Evolutionary conservation across 2,329 filamentous ascomycete genomes (phyloP).

Genomic region (Aspergillus candidus): DNA sequence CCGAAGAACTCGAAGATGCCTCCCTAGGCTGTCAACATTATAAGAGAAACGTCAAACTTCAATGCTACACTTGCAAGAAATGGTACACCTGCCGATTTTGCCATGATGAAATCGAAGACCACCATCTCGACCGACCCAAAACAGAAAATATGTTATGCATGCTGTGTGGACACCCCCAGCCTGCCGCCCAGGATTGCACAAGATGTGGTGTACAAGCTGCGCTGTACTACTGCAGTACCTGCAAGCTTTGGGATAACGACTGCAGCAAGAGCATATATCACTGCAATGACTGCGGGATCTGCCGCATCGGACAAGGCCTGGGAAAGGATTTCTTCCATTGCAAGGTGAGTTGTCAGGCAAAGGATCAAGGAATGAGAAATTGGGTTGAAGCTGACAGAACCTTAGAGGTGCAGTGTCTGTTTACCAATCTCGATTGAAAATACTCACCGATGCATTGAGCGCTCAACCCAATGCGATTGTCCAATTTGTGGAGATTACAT

Average conservation of each 20-base stretch:
- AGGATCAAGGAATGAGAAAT: neutral
- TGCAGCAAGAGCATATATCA: constrained; percentile 89
- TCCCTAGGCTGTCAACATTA: constrained; percentile 84
- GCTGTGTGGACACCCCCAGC: constrained; percentile 81
- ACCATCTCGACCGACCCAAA: constrained; percentile 69
- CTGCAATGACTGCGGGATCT: constrained; percentile 93
- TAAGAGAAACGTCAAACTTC: constrained; percentile 88
- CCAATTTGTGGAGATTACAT: constrained; percentile 96
- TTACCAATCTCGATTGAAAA: constrained; percentile 80
- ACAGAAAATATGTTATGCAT: constrained; percentile 98
- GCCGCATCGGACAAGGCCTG: constrained; percentile 79
- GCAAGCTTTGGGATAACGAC: constrained; percentile 96
- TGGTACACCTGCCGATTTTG: constrained; percentile 97
- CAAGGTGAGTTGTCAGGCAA: constrained; percentile 57
- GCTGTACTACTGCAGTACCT: constrained; percentile 87
- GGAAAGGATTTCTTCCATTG: constrained; percentile 98
- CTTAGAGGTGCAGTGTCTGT: constrained; percentile 84
- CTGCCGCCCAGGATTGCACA: constrained; percentile 69
- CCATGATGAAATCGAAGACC: constrained; percentile 77
- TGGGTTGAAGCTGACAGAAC: constrained; percentile 12
- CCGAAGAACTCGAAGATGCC: constrained; percentile 46
- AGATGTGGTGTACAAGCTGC: constrained; percentile 72
- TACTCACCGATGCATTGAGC: constrained; percentile 88
- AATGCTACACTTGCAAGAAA: constrained; percentile 79
- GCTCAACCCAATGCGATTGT: constrained; percentile 90